Conservation (phyloP, 352 stramenopile genomes). For the Phytophthora aleatoria region DNA sequence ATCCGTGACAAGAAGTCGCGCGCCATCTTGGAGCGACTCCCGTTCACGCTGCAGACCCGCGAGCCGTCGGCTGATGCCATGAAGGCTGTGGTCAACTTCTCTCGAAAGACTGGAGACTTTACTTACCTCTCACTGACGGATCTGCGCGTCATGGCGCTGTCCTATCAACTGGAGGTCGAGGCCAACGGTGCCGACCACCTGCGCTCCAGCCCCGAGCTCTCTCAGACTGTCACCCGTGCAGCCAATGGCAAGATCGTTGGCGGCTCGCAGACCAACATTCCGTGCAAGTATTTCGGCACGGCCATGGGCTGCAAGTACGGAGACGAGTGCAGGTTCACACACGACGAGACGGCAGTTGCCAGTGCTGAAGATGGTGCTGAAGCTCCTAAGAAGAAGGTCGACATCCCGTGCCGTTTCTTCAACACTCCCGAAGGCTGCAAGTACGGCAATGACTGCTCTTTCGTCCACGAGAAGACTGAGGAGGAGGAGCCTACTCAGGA, state of each 20-base stretch:
- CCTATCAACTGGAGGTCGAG: constrained; percentile 87
- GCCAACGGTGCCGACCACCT: constrained; percentile 71
- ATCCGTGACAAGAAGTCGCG: constrained; percentile 86
- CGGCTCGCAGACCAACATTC: constrained; percentile 46
- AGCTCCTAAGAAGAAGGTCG: constrained; percentile 57
- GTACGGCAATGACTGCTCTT: constrained; percentile 72
- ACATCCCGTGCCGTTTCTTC: constrained; percentile 79
- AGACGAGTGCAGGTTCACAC: constrained; percentile 79
- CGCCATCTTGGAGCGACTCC: constrained; percentile 67
- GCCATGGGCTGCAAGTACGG: constrained; percentile 85
- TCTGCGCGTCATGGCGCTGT: constrained; percentile 87
- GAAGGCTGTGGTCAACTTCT: constrained; percentile 81
- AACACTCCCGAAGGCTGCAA: constrained; percentile 76
- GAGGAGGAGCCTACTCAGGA: constrained; percentile 15
- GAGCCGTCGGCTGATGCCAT: constrained; percentile 84
- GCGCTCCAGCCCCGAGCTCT: constrained; percentile 68
- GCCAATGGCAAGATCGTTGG: constrained; percentile 74
- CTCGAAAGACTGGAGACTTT: constrained; percentile 88
- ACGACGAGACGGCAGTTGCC: constrained; percentile 45
- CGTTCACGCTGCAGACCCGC: constrained; percentile 78
- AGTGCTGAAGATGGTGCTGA: constrained; percentile 25
- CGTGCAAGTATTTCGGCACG: constrained; percentile 83
- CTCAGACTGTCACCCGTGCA: constrained; percentile 67
- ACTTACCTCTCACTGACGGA: constrained; percentile 84
- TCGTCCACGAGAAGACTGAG: constrained; percentile 62